Conservation (phyloP, 768 basidiomycete genomes). For the Podaxis sp. region DNA sequence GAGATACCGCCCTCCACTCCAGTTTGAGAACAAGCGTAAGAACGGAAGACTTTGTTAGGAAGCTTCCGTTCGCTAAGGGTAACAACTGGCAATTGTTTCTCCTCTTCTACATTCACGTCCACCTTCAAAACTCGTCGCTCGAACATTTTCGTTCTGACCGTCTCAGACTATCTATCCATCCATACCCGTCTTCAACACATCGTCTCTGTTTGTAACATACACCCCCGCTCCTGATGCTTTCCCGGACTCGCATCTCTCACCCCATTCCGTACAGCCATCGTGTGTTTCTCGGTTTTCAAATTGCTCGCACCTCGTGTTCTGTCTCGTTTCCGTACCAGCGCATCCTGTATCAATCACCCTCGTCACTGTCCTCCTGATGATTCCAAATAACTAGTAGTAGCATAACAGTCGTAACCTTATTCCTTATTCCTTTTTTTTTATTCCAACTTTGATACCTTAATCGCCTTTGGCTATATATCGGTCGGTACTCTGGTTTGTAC, state of each 20-base stretch:
- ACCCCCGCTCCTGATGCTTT: background rate
- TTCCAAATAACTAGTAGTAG: background rate
- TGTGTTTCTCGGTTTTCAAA: background rate
- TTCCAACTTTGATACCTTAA: background rate
- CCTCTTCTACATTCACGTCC: background rate
- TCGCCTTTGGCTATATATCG: background rate
- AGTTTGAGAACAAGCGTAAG: background rate
- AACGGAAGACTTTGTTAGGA: conserved; percentile 11
- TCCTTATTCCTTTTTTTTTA: background rate
- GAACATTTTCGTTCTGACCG: background rate
- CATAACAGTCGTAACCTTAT: conserved; percentile 9
- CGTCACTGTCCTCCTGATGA: background rate
- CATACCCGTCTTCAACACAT: too few species aligned
- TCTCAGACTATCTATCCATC: background rate
- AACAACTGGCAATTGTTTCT: background rate
- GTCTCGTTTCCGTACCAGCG: background rate
- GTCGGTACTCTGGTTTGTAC: background rate
- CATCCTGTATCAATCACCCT: conserved; percentile 1
- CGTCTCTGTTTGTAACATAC: background rate
- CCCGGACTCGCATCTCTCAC: background rate
- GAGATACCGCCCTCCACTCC: background rate
- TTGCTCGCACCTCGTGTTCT: background rate
- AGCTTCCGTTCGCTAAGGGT: background rate
- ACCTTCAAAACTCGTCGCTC: background rate
- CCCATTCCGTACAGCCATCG: background rate